Percentiles rank a stretch among this genome's conserved stretches.
These are phyloP conservation scores for Chaetomiaceae sp. DNA, from an alignment of 2,329 filamentous ascomycete genomes.

Conservation along the genomic window DNA sequence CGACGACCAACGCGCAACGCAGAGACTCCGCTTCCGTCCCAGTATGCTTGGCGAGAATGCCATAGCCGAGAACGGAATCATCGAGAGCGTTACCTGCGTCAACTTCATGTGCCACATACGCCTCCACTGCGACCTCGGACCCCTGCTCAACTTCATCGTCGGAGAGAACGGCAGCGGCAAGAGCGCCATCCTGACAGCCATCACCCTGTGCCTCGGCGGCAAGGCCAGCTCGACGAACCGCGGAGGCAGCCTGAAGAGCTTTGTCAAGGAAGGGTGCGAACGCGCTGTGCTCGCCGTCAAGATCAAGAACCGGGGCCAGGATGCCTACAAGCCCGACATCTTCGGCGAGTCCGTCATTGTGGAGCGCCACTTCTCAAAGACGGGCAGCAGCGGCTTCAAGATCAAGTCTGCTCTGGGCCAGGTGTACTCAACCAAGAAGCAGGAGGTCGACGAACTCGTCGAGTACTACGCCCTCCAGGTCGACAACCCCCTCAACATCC, in stretches of 20 bases:
- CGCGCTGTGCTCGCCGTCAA: conserved; percentile 71
- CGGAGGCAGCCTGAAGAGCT: conserved; percentile 76
- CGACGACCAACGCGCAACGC: conserved; percentile 61
- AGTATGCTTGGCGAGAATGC: conserved; percentile 59
- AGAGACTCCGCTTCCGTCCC: conserved; percentile 48
- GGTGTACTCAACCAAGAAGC: conserved; percentile 74
- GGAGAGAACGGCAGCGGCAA: conserved; percentile 98
- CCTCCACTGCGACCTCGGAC: conserved; percentile 78
- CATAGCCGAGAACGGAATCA: conserved; percentile 76
- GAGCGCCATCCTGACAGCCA: conserved; percentile 87
- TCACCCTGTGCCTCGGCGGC: conserved; percentile 90
- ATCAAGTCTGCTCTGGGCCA: conserved; percentile 69
- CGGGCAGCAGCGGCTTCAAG: conserved; percentile 77
- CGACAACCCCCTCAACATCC: conserved; percentile 91
- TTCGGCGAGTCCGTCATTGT: conserved; percentile 84
- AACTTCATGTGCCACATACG: conserved; percentile 97
- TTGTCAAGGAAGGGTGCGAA: conserved; percentile 86
- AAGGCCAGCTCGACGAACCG: conserved; percentile 92
- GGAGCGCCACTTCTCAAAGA: conserved; percentile 80
- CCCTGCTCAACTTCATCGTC: conserved; percentile 95
- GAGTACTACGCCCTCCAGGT: conserved; percentile 93
- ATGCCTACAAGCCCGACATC: conserved; percentile 75
- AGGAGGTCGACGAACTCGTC: conserved; percentile 85
- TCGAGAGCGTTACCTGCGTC: conserved; percentile 78
- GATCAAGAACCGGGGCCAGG: conserved; percentile 84